Conservation (phyloP, 306 rosid genomes). For the Rosa persica region DNA sequence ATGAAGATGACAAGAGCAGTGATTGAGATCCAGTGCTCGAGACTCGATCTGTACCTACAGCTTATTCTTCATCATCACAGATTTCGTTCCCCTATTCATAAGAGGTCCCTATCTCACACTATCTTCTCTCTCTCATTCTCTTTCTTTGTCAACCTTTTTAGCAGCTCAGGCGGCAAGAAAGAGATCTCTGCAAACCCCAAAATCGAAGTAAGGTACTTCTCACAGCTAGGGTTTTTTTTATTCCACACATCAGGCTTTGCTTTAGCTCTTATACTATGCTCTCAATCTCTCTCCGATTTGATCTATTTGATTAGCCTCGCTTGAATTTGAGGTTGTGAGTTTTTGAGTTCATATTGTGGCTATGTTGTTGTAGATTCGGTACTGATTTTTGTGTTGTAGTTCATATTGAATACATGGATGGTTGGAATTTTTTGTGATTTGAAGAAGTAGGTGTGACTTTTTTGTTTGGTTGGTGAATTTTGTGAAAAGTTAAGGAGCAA, state of each 20-base stretch:
- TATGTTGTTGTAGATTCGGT: neutral
- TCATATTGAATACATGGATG: too few species aligned
- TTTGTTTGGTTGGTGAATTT: slow-evolving; percentile 29
- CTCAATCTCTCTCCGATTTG: neutral
- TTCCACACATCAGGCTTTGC: slow-evolving; percentile 9
- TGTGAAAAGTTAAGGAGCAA: slow-evolving; percentile 25
- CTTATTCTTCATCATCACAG: too few species aligned
- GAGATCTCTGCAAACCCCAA: slow-evolving; percentile 57
- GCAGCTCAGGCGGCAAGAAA: slow-evolving; percentile 43
- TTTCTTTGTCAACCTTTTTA: slow-evolving; percentile 24
- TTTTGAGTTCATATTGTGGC: slow-evolving; percentile 2
- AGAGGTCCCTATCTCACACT: too few species aligned
- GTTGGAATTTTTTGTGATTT: slow-evolving; percentile 21
- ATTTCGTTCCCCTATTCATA: too few species aligned
- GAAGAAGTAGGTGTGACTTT: slow-evolving; percentile 23
- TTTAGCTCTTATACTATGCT: neutral
- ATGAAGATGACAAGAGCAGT: too few species aligned
- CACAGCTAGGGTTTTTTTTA: slow-evolving; percentile 27
- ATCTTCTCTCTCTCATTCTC: neutral
- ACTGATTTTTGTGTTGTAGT: too few species aligned
- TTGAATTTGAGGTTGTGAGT: too few species aligned
- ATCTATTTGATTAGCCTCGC: neutral
- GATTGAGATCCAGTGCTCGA: too few species aligned
- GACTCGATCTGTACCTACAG: too few species aligned
- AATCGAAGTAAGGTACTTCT: slow-evolving; percentile 50